Conservation (phyloP, 768 basidiomycete species). For the Solioccasus polychromus region DNA sequence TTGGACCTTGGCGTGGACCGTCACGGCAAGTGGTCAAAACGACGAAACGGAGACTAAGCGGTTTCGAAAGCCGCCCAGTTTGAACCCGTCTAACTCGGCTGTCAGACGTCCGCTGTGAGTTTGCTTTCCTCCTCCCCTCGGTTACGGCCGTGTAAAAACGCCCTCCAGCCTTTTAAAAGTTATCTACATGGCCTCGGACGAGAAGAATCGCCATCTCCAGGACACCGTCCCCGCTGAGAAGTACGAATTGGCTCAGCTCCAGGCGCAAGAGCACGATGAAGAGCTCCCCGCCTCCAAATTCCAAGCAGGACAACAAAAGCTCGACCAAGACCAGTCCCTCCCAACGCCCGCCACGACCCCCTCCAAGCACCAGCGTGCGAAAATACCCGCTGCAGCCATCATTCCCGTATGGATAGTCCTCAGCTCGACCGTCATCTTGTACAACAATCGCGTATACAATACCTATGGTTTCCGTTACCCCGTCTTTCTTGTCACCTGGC, state of each 20-base stretch:
- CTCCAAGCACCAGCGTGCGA: slow-evolving; percentile 42
- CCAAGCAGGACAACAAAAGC: not conserved
- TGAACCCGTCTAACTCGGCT: not conserved
- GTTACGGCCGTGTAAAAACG: not conserved
- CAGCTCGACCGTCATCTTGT: slow-evolving; percentile 88
- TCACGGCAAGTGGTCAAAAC: too few relatives aligned
- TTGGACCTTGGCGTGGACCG: too few relatives aligned
- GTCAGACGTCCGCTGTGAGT: slow-evolving; percentile 12
- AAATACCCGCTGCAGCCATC: slow-evolving; percentile 63
- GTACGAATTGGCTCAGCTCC: slow-evolving; percentile 15
- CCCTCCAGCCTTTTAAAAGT: too few relatives aligned
- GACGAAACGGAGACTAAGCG: too few relatives aligned
- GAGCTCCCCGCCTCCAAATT: slow-evolving; percentile 3
- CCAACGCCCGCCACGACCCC: slow-evolving; percentile 57
- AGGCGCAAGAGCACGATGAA: slow-evolving; percentile 19
- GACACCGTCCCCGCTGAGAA: slow-evolving; percentile 15
- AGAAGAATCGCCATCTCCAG: slow-evolving; percentile 17
- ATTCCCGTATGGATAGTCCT: slow-evolving; percentile 94
- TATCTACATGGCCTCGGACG: slow-evolving; percentile 22
- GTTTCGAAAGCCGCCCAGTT: too few relatives aligned
- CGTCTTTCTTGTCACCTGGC: slow-evolving; percentile 91
- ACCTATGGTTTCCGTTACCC: slow-evolving; percentile 82
- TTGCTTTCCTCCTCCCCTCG: not conserved
- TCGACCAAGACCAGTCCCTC: slow-evolving; percentile 28
- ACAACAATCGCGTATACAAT: slow-evolving; percentile 92